A percentile compares a stretch with the other conserved stretches of the same genome.
Evolutionary conservation across 441 rosid genomes (phyloP).

Genomic region (Gossypium gossypioides): DNA sequence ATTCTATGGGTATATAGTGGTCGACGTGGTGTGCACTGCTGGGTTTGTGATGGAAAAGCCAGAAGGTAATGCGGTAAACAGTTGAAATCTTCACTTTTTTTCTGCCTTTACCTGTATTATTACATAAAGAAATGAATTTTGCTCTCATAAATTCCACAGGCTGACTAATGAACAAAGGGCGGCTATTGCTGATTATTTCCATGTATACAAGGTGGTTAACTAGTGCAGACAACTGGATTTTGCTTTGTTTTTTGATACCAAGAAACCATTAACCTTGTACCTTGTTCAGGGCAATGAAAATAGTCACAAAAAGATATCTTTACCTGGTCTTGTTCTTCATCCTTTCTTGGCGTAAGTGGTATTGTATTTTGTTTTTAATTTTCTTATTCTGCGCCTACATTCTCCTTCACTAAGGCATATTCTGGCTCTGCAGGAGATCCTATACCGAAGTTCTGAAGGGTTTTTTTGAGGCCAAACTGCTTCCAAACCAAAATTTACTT

Average conservation of each 20-base stretch:
- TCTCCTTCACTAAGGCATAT: constrained; percentile 15
- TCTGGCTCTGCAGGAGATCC: constrained; percentile 57
- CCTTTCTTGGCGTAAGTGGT: constrained; percentile 78
- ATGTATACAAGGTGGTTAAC: constrained; percentile 59
- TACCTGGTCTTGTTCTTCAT: constrained; percentile 61
- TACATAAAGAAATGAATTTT: constrained; percentile 6
- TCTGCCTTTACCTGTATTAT: background rate
- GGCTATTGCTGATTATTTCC: constrained; percentile 78
- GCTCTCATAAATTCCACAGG: constrained; percentile 30
- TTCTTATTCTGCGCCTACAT: background rate
- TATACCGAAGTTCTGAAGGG: constrained; percentile 62
- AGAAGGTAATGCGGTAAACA: constrained; percentile 44
- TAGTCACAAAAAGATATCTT: constrained; percentile 58
- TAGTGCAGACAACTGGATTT: constrained; percentile 1
- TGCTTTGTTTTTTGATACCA: background rate
- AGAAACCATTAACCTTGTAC: constrained; percentile 6
- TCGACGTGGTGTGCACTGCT: constrained; percentile 95
- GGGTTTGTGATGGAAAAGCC: constrained; percentile 96
- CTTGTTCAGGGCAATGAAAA: constrained; percentile 71
- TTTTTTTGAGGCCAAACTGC: constrained; percentile 66
- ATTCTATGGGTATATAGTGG: constrained; percentile 93
- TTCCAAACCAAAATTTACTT: constrained; percentile 51
- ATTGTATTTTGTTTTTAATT: constrained; percentile 1
- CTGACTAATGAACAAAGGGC: constrained; percentile 84
- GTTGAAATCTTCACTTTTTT: background rate